Base-by-base conservation (phyloP, 371 early-diverging fungal species). In the Mortierella sp. region DNA sequence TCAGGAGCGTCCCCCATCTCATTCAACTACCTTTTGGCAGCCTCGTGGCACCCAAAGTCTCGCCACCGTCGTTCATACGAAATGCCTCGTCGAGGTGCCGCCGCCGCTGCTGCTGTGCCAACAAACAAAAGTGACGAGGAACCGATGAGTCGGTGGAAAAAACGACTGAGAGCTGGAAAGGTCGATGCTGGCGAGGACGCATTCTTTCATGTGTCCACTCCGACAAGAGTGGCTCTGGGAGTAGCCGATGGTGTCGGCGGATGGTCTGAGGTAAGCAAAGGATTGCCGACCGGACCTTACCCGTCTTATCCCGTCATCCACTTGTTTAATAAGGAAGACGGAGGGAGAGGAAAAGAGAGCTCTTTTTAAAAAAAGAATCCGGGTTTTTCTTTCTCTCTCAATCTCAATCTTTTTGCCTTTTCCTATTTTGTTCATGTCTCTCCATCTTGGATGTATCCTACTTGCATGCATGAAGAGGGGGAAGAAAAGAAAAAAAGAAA, bases 131-230 rank as follows among this genome's bases (percentile, higher is more conserved):
- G n/a, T 1, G 57, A 62, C 55, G 48, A 60, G 18, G 52, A 16
- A 23, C 64, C 48, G 53, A n/a, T 57, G 4, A 44, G 60, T 16
- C 66, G 80, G 67, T 79, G 73, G 80, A 72, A 73, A n/a, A 70
- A 66, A 44, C 69, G 73, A 29, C 65, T 70, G 61, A 57, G 74
- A 50, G 81, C 82, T 1, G 89, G 87, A 23, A 91, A 91, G 57
- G 91, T 91, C 5, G 90, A 91, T 79, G 90, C 91, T 43, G 91
- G 91, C 26, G 91, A 90, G 65, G 91, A 91, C 74, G 91, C 91
- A 18, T 90, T 90, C 66, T 91, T 90, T 61, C 86, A 88, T 62
- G 88, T 88, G 12, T 83, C 71, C 19, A 90, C 89, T 19, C 86
- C 87, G 4, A 81, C 84, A 30, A 85, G 89, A 19, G 77, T 89